A percentile compares a stretch with the other conserved stretches of the same genome.
These are phyloP conservation scores for Sporothrix variecibatus DNA, from an alignment of 2,329 filamentous ascomycete species.

Conservation along the genomic window DNA sequence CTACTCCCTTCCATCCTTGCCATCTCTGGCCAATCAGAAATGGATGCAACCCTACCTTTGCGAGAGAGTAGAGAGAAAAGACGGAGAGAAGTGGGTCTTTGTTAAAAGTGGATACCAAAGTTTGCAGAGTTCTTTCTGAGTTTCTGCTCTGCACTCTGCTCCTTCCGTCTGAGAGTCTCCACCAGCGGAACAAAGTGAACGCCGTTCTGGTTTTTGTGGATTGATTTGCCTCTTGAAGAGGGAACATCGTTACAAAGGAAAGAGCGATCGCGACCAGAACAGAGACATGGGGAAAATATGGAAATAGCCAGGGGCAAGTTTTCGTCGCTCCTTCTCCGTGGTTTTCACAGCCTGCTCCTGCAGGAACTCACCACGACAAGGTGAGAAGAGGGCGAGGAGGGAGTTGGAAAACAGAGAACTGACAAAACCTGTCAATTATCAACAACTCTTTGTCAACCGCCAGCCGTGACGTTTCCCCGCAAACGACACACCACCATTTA, in stretches of 20 bases:
- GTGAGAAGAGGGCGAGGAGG: not conserved
- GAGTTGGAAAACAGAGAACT: not conserved
- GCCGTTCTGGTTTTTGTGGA: not conserved
- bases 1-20: conserved; percentile 2
- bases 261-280: not conserved
- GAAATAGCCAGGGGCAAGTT: not conserved
- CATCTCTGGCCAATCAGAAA: not conserved
- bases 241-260: not conserved
- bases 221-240: not conserved
- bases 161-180: not conserved
- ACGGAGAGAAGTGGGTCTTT: conserved; percentile 2
- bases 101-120: not conserved
- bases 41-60: not conserved
- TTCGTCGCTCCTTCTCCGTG: not conserved
- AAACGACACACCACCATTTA: not conserved
- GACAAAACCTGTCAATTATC: not conserved
- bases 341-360: not conserved
- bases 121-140: not conserved
- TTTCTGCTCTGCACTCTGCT: not conserved
- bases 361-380: not conserved
- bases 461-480: conserved; percentile 7
- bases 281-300: not conserved
- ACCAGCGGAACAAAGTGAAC: not conserved
- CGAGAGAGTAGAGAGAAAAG: not conserved
- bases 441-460: not conserved